phyloP scores from a whole-genome alignment of 148 eudicot genomes.

The Suaeda aralocaspica region DNA sequence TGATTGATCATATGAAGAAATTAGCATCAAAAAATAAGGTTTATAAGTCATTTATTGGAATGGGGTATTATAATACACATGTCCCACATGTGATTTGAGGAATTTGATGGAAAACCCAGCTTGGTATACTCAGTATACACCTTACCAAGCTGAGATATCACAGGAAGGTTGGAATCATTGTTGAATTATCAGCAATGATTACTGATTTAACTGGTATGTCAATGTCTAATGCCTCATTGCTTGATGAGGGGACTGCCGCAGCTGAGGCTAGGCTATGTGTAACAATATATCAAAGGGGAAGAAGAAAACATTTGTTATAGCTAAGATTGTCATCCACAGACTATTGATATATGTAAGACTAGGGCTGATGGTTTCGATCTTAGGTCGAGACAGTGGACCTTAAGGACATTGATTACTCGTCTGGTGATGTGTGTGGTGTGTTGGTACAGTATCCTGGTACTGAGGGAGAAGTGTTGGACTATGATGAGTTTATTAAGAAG shows the following conservation, averaged over 20 bases:
- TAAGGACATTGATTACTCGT: constrained; percentile 65
- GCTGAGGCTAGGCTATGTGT: constrained; percentile 99
- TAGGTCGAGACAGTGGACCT: constrained; percentile 53
- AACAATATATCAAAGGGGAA: constrained; percentile 81
- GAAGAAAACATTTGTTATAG: constrained; percentile 78
- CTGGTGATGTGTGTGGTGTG: constrained; percentile 89
- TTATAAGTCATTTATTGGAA: constrained; percentile 81
- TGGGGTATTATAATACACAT: constrained; percentile 85
- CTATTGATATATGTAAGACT: constrained; percentile 78
- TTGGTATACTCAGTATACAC: constrained; percentile 97
- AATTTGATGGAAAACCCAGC: constrained; percentile 92
- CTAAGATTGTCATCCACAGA: constrained; percentile 90
- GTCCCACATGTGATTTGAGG: constrained; percentile 93
- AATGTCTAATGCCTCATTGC: constrained; percentile 88
- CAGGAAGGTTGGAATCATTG: constrained; percentile 82
- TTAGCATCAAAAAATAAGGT: constrained; percentile 78
- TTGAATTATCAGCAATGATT: constrained; percentile 82
- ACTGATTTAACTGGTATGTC: constrained; percentile 86
- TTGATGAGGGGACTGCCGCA: constrained; percentile 94
- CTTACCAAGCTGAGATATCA: constrained; percentile 93
- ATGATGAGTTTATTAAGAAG: constrained; percentile 78
- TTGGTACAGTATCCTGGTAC: constrained; percentile 96
- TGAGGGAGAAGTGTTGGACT: constrained; percentile 86
- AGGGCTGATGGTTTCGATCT: constrained; percentile 84
- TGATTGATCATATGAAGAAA: constrained; percentile 73